A percentile compares a stretch with the other conserved stretches of the same genome.
Conservation (phyloP, 106 monocot species). For the Dioscorea dumetorum region DNA sequence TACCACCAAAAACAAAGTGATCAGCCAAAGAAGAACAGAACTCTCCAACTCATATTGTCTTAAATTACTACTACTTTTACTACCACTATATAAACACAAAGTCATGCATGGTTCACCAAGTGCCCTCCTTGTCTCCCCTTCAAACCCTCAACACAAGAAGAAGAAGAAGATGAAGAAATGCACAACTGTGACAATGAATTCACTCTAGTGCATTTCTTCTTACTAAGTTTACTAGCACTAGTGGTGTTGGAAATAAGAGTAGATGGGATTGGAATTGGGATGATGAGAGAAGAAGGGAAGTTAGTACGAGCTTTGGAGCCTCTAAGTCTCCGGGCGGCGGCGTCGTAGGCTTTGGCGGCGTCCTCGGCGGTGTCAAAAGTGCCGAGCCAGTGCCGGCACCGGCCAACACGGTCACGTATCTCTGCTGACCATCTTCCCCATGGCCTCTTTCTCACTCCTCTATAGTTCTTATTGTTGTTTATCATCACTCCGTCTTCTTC, state of each 20-base stretch:
- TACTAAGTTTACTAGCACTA: background rate
- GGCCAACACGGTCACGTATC: slow-evolving; percentile 4
- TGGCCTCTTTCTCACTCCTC: slow-evolving; percentile 5
- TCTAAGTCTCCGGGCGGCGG: background rate
- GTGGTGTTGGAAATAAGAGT: background rate
- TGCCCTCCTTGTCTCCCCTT: background rate
- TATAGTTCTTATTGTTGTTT: background rate
- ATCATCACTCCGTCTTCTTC: background rate
- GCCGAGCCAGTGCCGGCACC: slow-evolving; percentile 8
- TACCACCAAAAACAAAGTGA: too few species aligned
- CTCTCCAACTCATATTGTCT: too few species aligned
- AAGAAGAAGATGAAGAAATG: background rate
- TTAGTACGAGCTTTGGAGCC: slow-evolving; percentile 9
- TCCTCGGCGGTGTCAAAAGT: slow-evolving; percentile 10
- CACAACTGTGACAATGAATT: background rate
- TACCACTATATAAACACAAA: too few species aligned
- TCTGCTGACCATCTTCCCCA: slow-evolving; percentile 8
- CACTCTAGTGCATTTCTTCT: background rate
- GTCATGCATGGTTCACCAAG: too few species aligned
- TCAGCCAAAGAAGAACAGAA: too few species aligned
- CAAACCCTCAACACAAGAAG: background rate
- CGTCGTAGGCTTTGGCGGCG: slow-evolving; percentile 1
- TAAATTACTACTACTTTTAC: too few species aligned
- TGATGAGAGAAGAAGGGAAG: background rate
- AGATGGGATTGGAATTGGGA: background rate